Conservation (phyloP, 371 early-diverging fungal genomes). For the Mortierella sp. region DNA sequence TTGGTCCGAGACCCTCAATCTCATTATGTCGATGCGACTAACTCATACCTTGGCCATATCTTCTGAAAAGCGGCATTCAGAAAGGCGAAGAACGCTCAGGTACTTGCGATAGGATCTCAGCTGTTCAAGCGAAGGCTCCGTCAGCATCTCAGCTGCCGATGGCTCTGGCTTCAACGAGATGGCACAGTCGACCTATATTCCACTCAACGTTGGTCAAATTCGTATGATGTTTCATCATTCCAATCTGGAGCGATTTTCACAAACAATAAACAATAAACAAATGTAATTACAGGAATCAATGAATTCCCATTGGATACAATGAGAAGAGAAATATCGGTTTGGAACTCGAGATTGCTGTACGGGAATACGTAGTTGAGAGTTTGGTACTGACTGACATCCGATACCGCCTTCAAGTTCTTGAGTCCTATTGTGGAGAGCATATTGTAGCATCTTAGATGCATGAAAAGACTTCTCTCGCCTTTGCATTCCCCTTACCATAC, state of each 20-base stretch:
- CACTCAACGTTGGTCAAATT: not conserved
- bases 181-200: constrained; percentile 59
- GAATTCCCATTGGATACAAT: constrained; percentile 68
- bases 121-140: constrained; percentile 47
- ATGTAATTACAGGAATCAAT: constrained; percentile 66
- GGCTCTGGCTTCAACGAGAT: constrained; percentile 57
- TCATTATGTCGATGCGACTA: too few relatives aligned
- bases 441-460: not conserved
- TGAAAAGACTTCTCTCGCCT: not conserved
- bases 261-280: constrained; percentile 4
- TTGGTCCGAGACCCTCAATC: not conserved
- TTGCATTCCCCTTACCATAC: constrained; percentile 53
- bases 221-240: not conserved
- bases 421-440: constrained; percentile 59
- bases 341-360: constrained; percentile 70
- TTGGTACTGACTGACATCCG: constrained; percentile 66
- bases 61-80: constrained; percentile 65
- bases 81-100: constrained; percentile 60
- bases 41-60: constrained; percentile 66
- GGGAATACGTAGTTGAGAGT: constrained; percentile 71
- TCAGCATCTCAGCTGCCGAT: constrained; percentile 10
- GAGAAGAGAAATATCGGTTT: constrained; percentile 68
- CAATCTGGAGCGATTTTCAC: constrained; percentile 15
- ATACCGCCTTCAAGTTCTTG: constrained; percentile 69
- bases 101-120: constrained; percentile 63